Percentiles rank a stretch among this genome's conserved stretches.
phyloP scores from a whole-genome alignment of 805 yeast genomes.

The Ogataea trehaloabstinens region DNA sequence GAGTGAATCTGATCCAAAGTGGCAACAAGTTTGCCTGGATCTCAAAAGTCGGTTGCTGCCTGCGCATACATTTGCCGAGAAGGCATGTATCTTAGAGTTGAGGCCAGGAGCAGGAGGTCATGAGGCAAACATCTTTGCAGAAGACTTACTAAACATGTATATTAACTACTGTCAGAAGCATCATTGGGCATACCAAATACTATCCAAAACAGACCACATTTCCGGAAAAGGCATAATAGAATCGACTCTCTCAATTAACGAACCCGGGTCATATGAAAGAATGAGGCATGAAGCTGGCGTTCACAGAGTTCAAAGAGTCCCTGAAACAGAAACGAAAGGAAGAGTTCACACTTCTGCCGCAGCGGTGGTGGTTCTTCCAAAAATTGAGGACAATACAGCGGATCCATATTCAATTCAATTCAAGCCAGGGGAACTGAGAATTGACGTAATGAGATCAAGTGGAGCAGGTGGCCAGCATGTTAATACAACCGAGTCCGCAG shows the following conservation, averaged over 20 bases:
- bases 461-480: slow-evolving; percentile 99
- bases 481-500: slow-evolving; percentile 96
- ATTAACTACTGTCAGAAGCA: slow-evolving; percentile 60
- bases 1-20: slow-evolving; percentile 39
- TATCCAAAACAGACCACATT: slow-evolving; percentile 55
- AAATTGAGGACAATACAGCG: slow-evolving; percentile 56
- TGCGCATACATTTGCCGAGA: slow-evolving; percentile 70
- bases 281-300: slow-evolving; percentile 90
- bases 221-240: slow-evolving; percentile 69
- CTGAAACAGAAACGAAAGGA: slow-evolving; percentile 91
- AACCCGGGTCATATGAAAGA: slow-evolving; percentile 71
- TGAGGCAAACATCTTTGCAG: slow-evolving; percentile 86
- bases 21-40: slow-evolving; percentile 40
- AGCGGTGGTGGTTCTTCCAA: slow-evolving; percentile 91
- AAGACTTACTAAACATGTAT: slow-evolving; percentile 81
- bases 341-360: slow-evolving; percentile 95
- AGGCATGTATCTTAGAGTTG: slow-evolving; percentile 76
- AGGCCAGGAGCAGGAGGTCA: slow-evolving; percentile 97
- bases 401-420: slow-evolving; percentile 51
- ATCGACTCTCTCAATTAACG: slow-evolving; percentile 72
- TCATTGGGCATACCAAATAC: slow-evolving; percentile 64
- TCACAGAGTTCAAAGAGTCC: slow-evolving; percentile 92
- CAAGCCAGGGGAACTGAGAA: slow-evolving; percentile 81
- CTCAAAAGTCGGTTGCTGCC: slow-evolving; percentile 69
- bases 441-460: slow-evolving; percentile 96